Base-by-base conservation (phyloP, 306 rosid species). In the Amphicarpaea edgeworthii region DNA sequence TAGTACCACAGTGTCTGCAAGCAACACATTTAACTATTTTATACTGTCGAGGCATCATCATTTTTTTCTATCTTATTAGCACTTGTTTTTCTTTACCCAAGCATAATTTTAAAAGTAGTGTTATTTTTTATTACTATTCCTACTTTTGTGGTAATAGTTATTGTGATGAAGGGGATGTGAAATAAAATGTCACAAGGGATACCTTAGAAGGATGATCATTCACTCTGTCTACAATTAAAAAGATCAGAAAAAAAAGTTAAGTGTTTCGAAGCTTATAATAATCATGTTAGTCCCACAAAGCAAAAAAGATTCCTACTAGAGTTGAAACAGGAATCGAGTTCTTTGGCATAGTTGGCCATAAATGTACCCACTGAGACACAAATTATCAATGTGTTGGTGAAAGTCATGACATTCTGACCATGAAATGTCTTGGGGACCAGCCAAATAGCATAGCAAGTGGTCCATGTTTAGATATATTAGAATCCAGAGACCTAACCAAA, bases 1-100 rank as follows among this genome's bases (percentile, higher is more conserved):
- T 73, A 90, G 79, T 74, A 90, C 97, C 80, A 92, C 88, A 4
- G 79, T 86, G 68, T 88, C 96, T 92, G 87, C 72, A 64, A 8
- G 32, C 76, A 45, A 47, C 28, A 37, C 20, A 59, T 47, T 81
- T 28, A n/a, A n/a, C n/a, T n/a, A n/a, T n/a, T n/a, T n/a, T n/a
- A n/a, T n/a, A n/a, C n/a, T n/a, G n/a, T n/a, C n/a, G n/a, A n/a
- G n/a, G n/a, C n/a, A n/a, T n/a, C n/a, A n/a, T n/a, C n/a, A n/a
- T n/a, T n/a, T n/a, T n/a, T n/a, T n/a, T n/a, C n/a, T n/a, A 24
- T 8, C 8, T n/a, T 11, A 65, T 38, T 5, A 17, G 26, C 34
- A 43, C 58, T 21, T 45, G 55, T 23, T 23, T 67, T 67, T 67
- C 32, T 8, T 43, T 43, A 43, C 57, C 7, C 38, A 67, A 17